Percentiles rank a stretch among this genome's conserved stretches.
Conservation (phyloP, 495 filamentous ascomycete species). For the Tuber borchii region DNA sequence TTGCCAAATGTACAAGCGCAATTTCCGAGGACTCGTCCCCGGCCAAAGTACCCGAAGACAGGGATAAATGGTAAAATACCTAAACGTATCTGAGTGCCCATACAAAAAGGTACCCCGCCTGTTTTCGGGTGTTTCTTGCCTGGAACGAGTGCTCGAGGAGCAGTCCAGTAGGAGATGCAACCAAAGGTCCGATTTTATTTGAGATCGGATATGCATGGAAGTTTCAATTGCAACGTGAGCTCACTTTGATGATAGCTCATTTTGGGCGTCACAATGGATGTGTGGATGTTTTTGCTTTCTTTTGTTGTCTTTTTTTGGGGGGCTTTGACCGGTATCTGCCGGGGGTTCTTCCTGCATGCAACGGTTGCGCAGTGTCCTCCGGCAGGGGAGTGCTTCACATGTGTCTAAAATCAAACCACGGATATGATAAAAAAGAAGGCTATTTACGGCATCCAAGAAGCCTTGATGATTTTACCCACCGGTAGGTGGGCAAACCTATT, state of each 20-base stretch:
- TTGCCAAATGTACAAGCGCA: too few relatives aligned
- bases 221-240: neutral
- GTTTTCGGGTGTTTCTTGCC: too few relatives aligned
- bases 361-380: neutral
- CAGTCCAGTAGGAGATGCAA: neutral
- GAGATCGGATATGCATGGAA: neutral
- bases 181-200: neutral
- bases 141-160: neutral
- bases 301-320: neutral
- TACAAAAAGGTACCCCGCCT: too few relatives aligned
- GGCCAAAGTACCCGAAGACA: too few relatives aligned
- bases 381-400: neutral
- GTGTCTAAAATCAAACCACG: neutral
- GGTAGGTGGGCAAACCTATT: too few relatives aligned
- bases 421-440: neutral
- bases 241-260: neutral
- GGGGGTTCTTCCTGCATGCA: neutral
- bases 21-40: too few relatives aligned
- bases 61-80: too few relatives aligned
- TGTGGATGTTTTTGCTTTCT: too few relatives aligned
- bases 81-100: too few relatives aligned
- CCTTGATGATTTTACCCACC: neutral
- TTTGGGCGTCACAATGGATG: neutral
- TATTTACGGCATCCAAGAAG: neutral
- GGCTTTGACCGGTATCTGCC: neutral